Evolutionary conservation across 192 early-diverging fungal genomes (phyloP), one percentile per base, ranked within the genome.

Genomic region (Chytriomyces sp.): DNA sequence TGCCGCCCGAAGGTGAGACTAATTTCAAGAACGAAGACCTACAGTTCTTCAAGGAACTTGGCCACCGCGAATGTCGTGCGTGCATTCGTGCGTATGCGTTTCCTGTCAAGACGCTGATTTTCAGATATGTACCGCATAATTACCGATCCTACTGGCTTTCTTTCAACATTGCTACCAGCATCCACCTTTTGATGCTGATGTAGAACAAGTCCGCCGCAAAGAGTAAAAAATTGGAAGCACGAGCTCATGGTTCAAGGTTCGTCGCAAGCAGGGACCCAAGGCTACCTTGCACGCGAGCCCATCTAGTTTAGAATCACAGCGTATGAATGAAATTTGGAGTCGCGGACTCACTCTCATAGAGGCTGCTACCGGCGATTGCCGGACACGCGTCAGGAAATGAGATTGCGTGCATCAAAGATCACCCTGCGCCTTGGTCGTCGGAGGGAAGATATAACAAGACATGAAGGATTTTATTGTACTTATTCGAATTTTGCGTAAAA

Each of bases 241-340:
- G 98, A 99, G 76, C 88, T 98, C 39, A 87, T n/a, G n/a, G n/a
- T n/a, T n/a, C n/a, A n/a, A 91, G 73, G 89, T 96, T 34, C 78
- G 98, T 62, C 89, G 91, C 62, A 89, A 89, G 49, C 93, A 0
- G 98, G 98, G 12, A 99, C 98, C n/a, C 91, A 91, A 75, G 64
- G 60, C 8, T 55, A 58, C 39, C 31, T 61, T 33, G 55, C 39
- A 22, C 98, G 96, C 53, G 98, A 99, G 74, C 89, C 96, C 30
- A 98, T 99, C 71, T 89, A 94, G 79, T 93, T 93, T 70, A 90
- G 85, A 6, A 76, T 64, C 26, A 52, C 72, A 88, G 91, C 2
- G 92, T 96, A 90, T 93, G 61, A 92, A 92, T 26, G 95, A 98
- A 75, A 89, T 98, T 22, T 99, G 98, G 98, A 94, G 92, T 14